A percentile compares a stretch with the other conserved stretches of the same genome.
Evolutionary conservation across 306 rosid species (phyloP).

Genomic region (Rosa rugosa): DNA sequence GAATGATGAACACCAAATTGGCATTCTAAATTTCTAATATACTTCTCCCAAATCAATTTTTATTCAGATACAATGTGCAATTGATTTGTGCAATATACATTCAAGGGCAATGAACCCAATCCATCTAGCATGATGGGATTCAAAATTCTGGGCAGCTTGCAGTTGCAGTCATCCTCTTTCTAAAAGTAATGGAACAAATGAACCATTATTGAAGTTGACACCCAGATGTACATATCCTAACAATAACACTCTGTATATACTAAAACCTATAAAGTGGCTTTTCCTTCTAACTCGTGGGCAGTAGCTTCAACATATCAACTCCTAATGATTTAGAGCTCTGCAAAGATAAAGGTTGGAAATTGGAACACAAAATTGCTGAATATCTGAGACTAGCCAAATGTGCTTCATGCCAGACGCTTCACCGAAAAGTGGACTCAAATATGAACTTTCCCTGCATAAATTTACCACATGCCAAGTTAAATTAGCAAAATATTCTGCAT

Average conservation of each 20-base stretch:
- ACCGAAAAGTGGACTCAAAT: neutral
- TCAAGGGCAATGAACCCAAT: neutral
- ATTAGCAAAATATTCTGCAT: neutral
- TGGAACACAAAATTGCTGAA: conserved; percentile 1
- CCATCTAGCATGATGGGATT: neutral
- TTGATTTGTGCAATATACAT: conserved; percentile 8
- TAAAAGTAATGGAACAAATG: neutral
- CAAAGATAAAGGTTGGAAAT: neutral
- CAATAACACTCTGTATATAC: neutral
- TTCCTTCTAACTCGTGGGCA: neutral
- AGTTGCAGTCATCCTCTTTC: neutral
- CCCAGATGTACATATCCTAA: neutral
- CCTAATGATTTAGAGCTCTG: neutral
- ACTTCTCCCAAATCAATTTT: neutral
- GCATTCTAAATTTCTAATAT: neutral
- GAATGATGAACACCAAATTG: neutral
- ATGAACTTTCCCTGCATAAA: conserved; percentile 10
- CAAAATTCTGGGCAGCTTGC: conserved; percentile 18
- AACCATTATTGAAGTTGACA: neutral
- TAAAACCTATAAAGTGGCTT: neutral
- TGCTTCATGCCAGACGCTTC: conserved; percentile 14
- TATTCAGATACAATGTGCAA: neutral
- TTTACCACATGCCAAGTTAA: neutral
- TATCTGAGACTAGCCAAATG: neutral
- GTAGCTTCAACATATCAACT: neutral